Percentiles rank a stretch among this genome's conserved stretches.
These are phyloP conservation scores for Cubamyces lactineus DNA, from an alignment of 768 basidiomycete species.

Conservation along the genomic window DNA sequence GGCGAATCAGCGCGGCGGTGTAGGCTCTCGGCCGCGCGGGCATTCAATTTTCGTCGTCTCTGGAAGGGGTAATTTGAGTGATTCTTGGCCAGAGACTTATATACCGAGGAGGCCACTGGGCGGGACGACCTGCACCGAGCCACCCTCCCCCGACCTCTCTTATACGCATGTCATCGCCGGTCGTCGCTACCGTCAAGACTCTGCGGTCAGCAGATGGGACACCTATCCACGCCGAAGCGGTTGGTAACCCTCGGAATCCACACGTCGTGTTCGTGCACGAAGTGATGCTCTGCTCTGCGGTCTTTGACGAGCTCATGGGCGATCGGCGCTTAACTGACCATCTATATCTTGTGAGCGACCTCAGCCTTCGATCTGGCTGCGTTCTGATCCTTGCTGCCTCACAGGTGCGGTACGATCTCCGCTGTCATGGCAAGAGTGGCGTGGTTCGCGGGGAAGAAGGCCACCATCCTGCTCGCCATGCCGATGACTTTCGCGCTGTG, in stretches of 20 bases:
- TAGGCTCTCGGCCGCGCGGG: conserved; percentile 7
- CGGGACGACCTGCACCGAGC: neutral
- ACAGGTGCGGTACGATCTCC: conserved; percentile 33
- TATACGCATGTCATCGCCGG: conserved; percentile 1
- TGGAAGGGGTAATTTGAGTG: conserved; percentile 18
- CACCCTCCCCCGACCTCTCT: neutral
- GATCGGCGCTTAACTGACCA: conserved; percentile 21
- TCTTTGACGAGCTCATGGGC: conserved; percentile 28
- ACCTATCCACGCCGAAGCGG: conserved; percentile 28
- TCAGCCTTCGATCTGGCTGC: neutral
- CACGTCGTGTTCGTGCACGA: conserved; percentile 31
- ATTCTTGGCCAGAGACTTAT: conserved; percentile 10
- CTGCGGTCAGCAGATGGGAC: conserved; percentile 30
- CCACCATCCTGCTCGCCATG: conserved; percentile 19
- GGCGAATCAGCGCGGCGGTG: conserved; percentile 16
- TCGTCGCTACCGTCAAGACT: conserved; percentile 14
- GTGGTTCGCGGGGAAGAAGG: conserved; percentile 15
- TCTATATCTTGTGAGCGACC: conserved; percentile 27
- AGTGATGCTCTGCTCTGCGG: conserved; percentile 16
- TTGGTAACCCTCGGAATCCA: conserved; percentile 28
- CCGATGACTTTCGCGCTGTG: conserved; percentile 31
- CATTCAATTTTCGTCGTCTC: conserved; percentile 9
- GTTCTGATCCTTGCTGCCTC: neutral
- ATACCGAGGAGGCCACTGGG: neutral
- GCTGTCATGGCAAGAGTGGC: conserved; percentile 30